Base-by-base conservation (phyloP, 106 monocot species). In the Phalaenopsis equestris region DNA sequence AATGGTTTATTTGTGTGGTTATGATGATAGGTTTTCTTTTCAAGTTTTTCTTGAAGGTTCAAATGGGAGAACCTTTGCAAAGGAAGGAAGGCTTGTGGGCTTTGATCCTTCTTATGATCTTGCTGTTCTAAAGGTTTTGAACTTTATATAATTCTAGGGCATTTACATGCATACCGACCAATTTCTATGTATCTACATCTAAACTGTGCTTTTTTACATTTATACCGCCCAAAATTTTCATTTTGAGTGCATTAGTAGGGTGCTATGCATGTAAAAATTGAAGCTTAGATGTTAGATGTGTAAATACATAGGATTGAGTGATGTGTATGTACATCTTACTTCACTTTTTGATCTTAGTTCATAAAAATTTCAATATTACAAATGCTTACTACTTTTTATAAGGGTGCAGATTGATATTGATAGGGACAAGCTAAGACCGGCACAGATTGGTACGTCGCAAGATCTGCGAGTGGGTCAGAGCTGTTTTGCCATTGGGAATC, bases 401-500 rank as follows among this genome's bases (percentile, higher is more conserved):
- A 67, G 12, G 38, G 14, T 16, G 42, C 81, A 96, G 96, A 90
- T 97, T 76, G 85, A 97, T 79, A 83, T 89, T 18, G 89, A 90
- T n/a, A 79, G 78, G 23, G 85, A 87, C 55, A 86, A 85, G 83
- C 79, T 94, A 79, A 94, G 79, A 41, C 96, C 96, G 10, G 90
- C 87, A 37, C 55, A 75, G 18, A 87, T 97, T 79, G 96, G 96
- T 5, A 90, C 86, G 42, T 97, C 96, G 17, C 38, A 48, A 76
- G 82, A 89, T 80, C 41, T 97, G 67, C 76, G 80, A 81, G 96
- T 97, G 7, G 96, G 96, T 21, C 96, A 94, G 77, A 94, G 90
- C 70, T 97, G 96, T 83, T 97, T 90, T 74, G 93, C 96, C 30
- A 97, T 94, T 56, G 96, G 96, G 47, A 97, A 97, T 79, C 96